A percentile compares a stretch with the other conserved stretches of the same genome.
Conservation (phyloP, 768 basidiomycete genomes). For the Pseudohyphozyma bogoriensis region DNA sequence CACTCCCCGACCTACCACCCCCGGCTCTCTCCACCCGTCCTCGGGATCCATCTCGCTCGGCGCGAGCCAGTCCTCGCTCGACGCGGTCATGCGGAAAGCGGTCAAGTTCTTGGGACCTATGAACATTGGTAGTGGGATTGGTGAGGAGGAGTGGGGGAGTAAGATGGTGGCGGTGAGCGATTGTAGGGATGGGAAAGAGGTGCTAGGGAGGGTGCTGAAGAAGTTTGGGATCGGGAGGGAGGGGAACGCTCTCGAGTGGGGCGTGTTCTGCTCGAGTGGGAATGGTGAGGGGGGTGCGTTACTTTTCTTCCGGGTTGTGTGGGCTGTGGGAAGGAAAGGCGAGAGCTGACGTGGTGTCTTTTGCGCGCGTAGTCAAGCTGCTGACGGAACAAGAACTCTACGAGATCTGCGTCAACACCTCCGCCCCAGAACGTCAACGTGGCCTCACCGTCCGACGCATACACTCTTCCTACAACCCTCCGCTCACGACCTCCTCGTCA, state of each 20-base stretch:
- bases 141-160: constrained; percentile 65
- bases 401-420: constrained; percentile 26
- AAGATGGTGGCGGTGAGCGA: constrained; percentile 66
- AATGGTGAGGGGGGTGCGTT: background rate
- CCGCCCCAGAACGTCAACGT: constrained; percentile 25
- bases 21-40: constrained; percentile 34
- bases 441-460: constrained; percentile 30
- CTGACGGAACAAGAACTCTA: constrained; percentile 29
- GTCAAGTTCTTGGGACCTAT: constrained; percentile 73
- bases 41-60: too few species aligned
- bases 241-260: constrained; percentile 3
- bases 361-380: constrained; percentile 11
- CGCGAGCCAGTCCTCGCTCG: too few species aligned
- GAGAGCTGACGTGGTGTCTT: background rate
- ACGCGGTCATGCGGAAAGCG: constrained; percentile 69
- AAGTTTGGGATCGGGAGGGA: constrained; percentile 62
- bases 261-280: background rate
- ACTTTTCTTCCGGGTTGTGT: background rate
- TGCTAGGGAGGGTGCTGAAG: constrained; percentile 75
- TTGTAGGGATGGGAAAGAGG: constrained; percentile 70
- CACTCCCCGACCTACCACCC: background rate
- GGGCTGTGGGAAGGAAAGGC: too few species aligned
- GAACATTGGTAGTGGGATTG: too few species aligned
- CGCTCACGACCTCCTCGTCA: too few species aligned
- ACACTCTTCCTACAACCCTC: too few species aligned